These are phyloP conservation scores for Avena insularis DNA, from an alignment of 176 grass and related monocot genomes.

Conservation along the genomic window DNA sequence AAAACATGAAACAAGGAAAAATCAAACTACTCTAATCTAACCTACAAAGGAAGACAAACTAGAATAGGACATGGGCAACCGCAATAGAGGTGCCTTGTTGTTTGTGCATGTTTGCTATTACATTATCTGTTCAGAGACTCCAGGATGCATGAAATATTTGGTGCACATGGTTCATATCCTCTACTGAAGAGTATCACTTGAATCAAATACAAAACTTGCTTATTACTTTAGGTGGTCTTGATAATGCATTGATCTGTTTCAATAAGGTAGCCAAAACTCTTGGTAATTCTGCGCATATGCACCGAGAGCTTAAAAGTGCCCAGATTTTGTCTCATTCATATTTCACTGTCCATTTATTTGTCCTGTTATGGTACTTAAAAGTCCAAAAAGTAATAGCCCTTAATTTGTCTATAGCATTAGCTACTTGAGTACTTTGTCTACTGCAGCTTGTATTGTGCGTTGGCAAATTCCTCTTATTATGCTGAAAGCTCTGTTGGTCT, in stretches of 20 bases:
- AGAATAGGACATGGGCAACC: not conserved
- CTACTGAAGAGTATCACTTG: not conserved
- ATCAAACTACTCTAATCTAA: not conserved
- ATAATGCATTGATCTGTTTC: not conserved
- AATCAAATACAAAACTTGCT: conserved; percentile 8
- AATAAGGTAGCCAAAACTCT: not conserved
- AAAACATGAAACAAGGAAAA: not conserved
- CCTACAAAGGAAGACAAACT: not conserved
- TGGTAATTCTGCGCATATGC: not conserved
- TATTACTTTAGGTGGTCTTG: not conserved
- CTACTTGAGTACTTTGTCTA: not conserved
- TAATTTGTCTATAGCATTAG: conserved; percentile 10
- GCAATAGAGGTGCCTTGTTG: not conserved
- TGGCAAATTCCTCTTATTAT: conserved; percentile 9
- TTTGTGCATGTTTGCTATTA: not conserved
- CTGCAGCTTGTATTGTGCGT: not conserved
- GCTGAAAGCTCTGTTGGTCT: not conserved
- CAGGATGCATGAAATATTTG: not conserved
- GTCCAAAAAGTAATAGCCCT: not conserved
- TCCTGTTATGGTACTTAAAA: not conserved
- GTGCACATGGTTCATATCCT: not conserved
- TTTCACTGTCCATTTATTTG: not conserved
- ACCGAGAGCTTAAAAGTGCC: not conserved
- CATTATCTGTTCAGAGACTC: not conserved
- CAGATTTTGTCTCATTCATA: not conserved